phyloP scores from a whole-genome alignment of 106 monocot genomes.

The Apostasia shenzhenica region DNA sequence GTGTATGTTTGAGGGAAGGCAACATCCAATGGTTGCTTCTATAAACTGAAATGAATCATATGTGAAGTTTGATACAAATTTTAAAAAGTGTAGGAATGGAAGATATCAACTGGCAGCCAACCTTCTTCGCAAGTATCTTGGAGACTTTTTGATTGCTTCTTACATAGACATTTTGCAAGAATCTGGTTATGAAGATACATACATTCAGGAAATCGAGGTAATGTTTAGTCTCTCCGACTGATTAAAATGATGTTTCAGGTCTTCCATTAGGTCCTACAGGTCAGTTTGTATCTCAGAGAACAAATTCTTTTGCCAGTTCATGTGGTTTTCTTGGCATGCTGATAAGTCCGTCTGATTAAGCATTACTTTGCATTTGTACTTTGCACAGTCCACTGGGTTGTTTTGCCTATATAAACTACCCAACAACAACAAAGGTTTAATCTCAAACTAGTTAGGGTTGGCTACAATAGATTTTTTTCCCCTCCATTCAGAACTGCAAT shows the following conservation, averaged over 20 bases:
- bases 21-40: not conserved
- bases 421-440: too few relatives aligned
- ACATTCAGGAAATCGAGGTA: conserved; percentile 96
- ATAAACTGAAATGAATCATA: not conserved
- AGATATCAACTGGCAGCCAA: conserved; percentile 40
- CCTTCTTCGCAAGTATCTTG: conserved; percentile 90
- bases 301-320: too few relatives aligned
- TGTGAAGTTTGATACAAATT: conserved; percentile 3
- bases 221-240: not conserved
- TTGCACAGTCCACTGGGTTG: too few relatives aligned
- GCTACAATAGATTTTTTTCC: too few relatives aligned
- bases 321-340: too few relatives aligned
- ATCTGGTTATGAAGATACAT: conserved; percentile 76
- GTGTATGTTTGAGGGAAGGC: not conserved
- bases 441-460: too few relatives aligned
- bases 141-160: conserved; percentile 82
- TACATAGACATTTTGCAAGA: conserved; percentile 69
- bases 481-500: too few relatives aligned
- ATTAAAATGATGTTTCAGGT: not conserved
- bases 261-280: not conserved
- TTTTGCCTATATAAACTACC: too few relatives aligned
- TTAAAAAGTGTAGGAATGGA: conserved; percentile 54
- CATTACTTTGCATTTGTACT: too few relatives aligned
- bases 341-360: too few relatives aligned
- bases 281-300: too few relatives aligned